Evolutionary conservation across 192 early-diverging fungal genomes (phyloP).

Genomic region (Lunasporangiospora selenospora): DNA sequence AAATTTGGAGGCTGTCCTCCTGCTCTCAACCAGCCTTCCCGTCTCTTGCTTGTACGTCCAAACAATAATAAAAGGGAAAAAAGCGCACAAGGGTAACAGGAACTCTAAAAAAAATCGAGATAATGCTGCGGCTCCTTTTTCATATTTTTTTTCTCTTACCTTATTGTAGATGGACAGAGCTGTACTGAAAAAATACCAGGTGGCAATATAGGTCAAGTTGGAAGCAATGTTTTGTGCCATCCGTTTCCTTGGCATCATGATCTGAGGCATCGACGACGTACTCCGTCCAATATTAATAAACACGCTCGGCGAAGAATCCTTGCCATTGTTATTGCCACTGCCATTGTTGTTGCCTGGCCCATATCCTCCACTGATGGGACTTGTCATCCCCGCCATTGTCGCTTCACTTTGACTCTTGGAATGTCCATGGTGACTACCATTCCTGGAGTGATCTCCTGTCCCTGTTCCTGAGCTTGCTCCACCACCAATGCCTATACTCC

Average conservation of each 20-base stretch:
- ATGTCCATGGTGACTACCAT: no score
- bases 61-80: no score
- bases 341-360: neutral
- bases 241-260: conserved; percentile 43
- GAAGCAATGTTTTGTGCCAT: conserved; percentile 28
- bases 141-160: conserved; percentile 8
- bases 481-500: neutral
- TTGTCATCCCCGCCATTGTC: neutral
- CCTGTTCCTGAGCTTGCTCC: neutral
- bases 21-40: no score
- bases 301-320: conserved; percentile 16
- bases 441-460: neutral
- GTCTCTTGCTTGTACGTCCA: no score
- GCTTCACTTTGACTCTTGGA: no score
- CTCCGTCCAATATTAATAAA: conserved; percentile 42
- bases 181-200: conserved; percentile 83
- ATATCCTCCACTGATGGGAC: neutral
- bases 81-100: no score
- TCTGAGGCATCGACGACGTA: conserved; percentile 33
- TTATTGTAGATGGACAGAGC: conserved; percentile 86
- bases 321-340: neutral
- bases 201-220: conserved; percentile 54
- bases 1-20: no score
- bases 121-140: no score
- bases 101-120: no score